These are phyloP conservation scores for Sungouiozyma ichnusensis DNA, from an alignment of 805 yeast species.

Conservation along the genomic window DNA sequence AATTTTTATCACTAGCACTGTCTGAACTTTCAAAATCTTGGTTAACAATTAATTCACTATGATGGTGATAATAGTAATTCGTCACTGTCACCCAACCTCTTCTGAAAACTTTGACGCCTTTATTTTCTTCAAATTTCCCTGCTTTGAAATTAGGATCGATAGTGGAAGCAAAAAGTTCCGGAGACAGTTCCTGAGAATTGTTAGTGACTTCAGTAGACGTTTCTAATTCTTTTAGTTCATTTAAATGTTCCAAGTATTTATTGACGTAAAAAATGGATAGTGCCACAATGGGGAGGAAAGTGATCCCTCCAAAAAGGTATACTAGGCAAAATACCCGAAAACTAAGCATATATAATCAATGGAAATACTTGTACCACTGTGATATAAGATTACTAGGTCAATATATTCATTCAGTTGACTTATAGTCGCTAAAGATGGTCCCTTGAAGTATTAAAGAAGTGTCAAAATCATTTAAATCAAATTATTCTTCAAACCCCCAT, in stretches of 20 bases:
- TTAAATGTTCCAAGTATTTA: slow-evolving; percentile 4
- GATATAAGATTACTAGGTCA: no score
- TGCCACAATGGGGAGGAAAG: slow-evolving; percentile 56
- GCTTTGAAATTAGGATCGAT: slow-evolving; percentile 39
- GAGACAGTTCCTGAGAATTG: slow-evolving; percentile 12
- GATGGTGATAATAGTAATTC: slow-evolving; percentile 52
- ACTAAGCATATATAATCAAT: slow-evolving; percentile 17
- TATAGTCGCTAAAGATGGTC: no score
- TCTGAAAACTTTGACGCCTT: slow-evolving; percentile 53
- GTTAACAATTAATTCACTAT: slow-evolving; percentile 24
- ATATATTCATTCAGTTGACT: no score
- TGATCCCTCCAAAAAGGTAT: slow-evolving; percentile 71
- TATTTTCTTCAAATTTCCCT: slow-evolving; percentile 53
- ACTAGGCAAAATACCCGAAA: slow-evolving; percentile 22
- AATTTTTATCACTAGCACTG: slow-evolving; percentile 3
- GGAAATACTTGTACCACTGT: no score
- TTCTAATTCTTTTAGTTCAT: slow-evolving; percentile 15
- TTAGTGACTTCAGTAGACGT: slow-evolving; percentile 7
- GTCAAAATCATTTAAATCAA: no score
- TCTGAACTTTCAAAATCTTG: neutral
- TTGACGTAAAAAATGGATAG: slow-evolving; percentile 26
- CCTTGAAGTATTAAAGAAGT: no score
- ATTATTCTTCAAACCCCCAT: no score
- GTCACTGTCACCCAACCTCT: slow-evolving; percentile 84
- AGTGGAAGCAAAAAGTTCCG: slow-evolving; percentile 7